Evolutionary conservation across 306 rosid species (phyloP).

Genomic region (Vachellia pachyceras): DNA sequence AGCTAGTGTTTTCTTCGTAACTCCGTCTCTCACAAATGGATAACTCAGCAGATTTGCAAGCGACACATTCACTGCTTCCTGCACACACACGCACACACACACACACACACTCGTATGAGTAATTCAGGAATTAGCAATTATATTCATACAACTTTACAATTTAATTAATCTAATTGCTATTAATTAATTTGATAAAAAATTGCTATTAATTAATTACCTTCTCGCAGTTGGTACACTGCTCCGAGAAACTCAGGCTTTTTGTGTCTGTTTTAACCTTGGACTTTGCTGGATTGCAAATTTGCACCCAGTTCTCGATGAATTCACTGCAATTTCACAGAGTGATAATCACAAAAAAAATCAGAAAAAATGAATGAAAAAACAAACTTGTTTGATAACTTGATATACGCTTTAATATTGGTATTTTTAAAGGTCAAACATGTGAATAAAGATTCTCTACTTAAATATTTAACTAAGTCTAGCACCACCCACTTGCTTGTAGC

Average conservation of each 20-base stretch:
- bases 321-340: slow-evolving; percentile 56
- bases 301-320: slow-evolving; percentile 92
- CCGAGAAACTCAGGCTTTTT: slow-evolving; percentile 53
- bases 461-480: not conserved
- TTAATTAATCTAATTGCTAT: not conserved
- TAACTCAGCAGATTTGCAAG: slow-evolving; percentile 80
- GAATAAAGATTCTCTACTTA: slow-evolving; percentile 21
- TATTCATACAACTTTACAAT: not conserved
- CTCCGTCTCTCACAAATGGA: slow-evolving; percentile 76
- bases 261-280: slow-evolving; percentile 54
- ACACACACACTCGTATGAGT: no score
- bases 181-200: no score
- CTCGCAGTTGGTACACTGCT: slow-evolving; percentile 82
- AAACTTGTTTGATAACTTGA: not conserved
- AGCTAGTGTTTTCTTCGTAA: slow-evolving; percentile 58
- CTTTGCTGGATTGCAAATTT: slow-evolving; percentile 78
- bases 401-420: not conserved
- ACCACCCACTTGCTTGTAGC: slow-evolving; percentile 10
- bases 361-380: not conserved
- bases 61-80: slow-evolving; percentile 99
- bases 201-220: slow-evolving; percentile 72
- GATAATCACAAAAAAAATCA: not conserved
- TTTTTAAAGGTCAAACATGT: not conserved
- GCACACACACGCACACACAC: slow-evolving; percentile 23
- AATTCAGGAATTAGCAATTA: not conserved